Conservation (phyloP, 345 rosid genomes). For the Reutealis trisperma region DNA sequence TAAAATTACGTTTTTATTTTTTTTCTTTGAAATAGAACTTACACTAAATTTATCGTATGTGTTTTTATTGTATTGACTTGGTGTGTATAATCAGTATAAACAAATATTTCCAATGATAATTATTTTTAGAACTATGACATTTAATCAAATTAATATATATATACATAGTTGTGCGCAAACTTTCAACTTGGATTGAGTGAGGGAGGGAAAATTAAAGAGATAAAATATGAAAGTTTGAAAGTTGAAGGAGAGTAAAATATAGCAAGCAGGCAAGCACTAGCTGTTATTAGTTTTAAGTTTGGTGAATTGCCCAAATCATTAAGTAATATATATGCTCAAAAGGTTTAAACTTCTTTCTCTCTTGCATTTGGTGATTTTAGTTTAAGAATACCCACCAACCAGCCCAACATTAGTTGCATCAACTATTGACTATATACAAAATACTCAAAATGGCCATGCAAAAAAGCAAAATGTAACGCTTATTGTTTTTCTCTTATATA, state of each 20-base stretch:
- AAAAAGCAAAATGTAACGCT: neutral
- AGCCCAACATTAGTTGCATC: conserved; percentile 63
- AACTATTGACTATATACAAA: conserved; percentile 48
- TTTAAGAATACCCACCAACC: conserved; percentile 53
- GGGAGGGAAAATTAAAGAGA: neutral
- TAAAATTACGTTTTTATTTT: too few relatives aligned
- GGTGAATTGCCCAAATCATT: conserved; percentile 28
- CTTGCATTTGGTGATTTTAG: conserved; percentile 28
- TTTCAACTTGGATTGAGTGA: conserved; percentile 6
- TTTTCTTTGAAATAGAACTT: too few relatives aligned
- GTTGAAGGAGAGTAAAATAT: neutral
- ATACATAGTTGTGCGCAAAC: neutral
- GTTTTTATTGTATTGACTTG: too few relatives aligned
- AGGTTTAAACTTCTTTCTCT: neutral
- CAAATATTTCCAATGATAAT: too few relatives aligned
- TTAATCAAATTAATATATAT: too few relatives aligned
- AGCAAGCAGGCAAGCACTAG: neutral
- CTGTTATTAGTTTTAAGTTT: conserved; percentile 24
- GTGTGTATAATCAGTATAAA: too few relatives aligned
- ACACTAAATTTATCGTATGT: too few relatives aligned
- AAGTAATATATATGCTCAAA: conserved; percentile 4
- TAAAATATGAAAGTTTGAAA: neutral
- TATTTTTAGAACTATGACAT: too few relatives aligned
- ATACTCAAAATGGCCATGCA: conserved; percentile 28
- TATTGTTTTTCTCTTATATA: conserved; percentile 30